phyloP scores from a whole-genome alignment of 169 alveolate species.

The Eimeria mitis region DNA sequence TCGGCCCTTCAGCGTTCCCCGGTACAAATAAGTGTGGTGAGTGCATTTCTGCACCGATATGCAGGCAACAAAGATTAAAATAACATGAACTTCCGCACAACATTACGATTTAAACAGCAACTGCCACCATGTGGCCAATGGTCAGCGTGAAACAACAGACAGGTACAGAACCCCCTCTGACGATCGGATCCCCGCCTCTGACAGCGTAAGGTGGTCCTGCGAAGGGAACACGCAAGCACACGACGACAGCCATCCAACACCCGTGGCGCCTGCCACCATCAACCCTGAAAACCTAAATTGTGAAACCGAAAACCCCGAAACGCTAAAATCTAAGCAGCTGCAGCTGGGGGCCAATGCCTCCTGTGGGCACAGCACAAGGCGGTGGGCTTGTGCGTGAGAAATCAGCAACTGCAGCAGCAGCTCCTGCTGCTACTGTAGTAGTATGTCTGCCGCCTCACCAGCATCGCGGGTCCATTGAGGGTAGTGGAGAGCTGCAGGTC shows the following conservation, averaged over 20 bases:
- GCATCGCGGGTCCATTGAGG: conserved; percentile 21
- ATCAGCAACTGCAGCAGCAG: conserved; percentile 4
- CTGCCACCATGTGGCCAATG: not conserved
- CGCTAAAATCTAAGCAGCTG: not conserved
- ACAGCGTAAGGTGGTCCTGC: conserved; percentile 49
- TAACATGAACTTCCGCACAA: not conserved
- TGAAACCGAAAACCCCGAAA: no score
- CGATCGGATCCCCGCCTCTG: conserved; percentile 55
- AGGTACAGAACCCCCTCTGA: conserved; percentile 34
- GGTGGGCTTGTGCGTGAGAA: not conserved
- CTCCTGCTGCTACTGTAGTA: not conserved
- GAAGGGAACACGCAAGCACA: not conserved
- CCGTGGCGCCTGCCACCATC: not conserved
- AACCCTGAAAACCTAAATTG: no score
- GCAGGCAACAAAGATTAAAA: not conserved
- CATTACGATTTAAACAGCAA: not conserved
- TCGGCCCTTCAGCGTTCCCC: conserved; percentile 17
- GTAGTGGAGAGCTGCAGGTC: conserved; percentile 47
- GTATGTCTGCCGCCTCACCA: not conserved
- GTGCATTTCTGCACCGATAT: not conserved
- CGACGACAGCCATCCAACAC: not conserved
- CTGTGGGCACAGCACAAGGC: not conserved
- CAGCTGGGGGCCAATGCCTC: not conserved
- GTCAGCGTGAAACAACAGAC: conserved; percentile 43
- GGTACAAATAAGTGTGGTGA: not conserved